Evolutionary conservation across 2,329 filamentous ascomycete species (phyloP), one percentile per base, ranked within the genome.

Genomic region (Tolypocladium pustulatum): DNA sequence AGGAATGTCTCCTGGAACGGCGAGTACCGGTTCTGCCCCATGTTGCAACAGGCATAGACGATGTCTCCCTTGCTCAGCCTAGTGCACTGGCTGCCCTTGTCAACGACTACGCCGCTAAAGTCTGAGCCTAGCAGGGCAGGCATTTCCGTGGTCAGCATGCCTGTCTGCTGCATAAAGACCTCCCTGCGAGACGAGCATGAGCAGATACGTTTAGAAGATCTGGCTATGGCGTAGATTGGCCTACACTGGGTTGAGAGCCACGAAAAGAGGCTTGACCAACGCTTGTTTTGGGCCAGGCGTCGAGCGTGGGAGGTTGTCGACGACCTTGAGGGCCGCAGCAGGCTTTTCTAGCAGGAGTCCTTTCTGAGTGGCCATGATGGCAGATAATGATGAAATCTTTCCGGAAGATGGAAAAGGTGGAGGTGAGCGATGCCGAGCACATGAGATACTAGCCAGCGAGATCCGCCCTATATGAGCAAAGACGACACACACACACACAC

Each of bases 61-160:
- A 63, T 65, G 62, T 75, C 73, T 1, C 72, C 73, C 5, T 57
- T 56, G 27, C 67, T 65, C 55, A 76, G 65, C 57, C 65, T 71
- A 7, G 56, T 61, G 43, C 70, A 69, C 20, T 63, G 65, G 1
- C 64, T 56, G 0, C 72, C 72, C 22, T 66, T 59, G 17, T 69
- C 68, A 25, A 69, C 56, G 3, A 75, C 71, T 6, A 69, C 55
- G 8, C 71, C 73, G 2, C 65, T 67, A 12, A 66, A 71, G 53
- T 75, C 73, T 52, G 71, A 74, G 17, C 73, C 73, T 0, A 75
- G 62, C 17, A 76, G 66, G 2, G 71, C 71, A 1, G 73, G 73
- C 66, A 68, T 74, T 7, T 64, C 61, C 0, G 56, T 62, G 12
- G 75, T 60, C 3, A 76, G 63, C 0, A 69, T 41, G 12, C 73